phyloP scores from a whole-genome alignment of 2,329 filamentous ascomycete genomes.

The Diaporthe citriasiana region DNA sequence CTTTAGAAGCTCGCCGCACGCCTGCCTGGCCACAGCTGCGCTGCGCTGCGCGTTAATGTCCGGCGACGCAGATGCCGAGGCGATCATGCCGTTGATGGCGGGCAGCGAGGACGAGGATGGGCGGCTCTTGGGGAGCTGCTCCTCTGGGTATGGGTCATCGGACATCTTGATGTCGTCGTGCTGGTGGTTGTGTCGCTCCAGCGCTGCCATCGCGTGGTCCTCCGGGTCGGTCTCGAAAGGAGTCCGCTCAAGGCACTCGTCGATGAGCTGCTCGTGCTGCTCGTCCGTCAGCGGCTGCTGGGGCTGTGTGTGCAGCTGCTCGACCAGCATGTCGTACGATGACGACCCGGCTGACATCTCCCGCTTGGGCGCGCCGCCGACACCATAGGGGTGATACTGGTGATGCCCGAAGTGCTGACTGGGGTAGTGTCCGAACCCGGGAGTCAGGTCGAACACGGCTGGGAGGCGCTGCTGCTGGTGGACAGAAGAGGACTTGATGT shows the following conservation, averaged over 20 bases:
- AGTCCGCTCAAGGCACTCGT: constrained; percentile 43
- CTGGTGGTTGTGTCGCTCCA: constrained; percentile 32
- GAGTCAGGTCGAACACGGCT: constrained; percentile 22
- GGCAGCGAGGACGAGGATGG: constrained; percentile 39
- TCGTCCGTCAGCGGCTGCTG: constrained; percentile 40
- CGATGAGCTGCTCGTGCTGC: constrained; percentile 41
- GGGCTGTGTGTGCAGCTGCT: constrained; percentile 36
- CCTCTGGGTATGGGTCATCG: constrained; percentile 42
- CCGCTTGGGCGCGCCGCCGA: constrained; percentile 7
- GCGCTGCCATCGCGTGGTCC: constrained; percentile 18
- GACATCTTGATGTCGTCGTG: constrained; percentile 41
- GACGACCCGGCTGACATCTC: constrained; percentile 16
- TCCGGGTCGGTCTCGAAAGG: constrained; percentile 32
- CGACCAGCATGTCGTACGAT: constrained; percentile 34
- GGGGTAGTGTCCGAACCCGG: constrained; percentile 17
- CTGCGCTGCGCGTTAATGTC: constrained; percentile 49
- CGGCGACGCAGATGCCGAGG: constrained; percentile 33
- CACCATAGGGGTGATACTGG: background rate
- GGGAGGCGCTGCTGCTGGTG: constrained; percentile 37
- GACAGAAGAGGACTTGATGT: background rate
- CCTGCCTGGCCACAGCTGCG: constrained; percentile 55
- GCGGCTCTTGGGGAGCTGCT: constrained; percentile 45
- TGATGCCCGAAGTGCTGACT: constrained; percentile 28
- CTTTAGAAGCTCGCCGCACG: constrained; percentile 53
- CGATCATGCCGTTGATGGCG: constrained; percentile 43